Evolutionary conservation across 306 rosid species (phyloP).

Genomic region (Sicyos baderoa): DNA sequence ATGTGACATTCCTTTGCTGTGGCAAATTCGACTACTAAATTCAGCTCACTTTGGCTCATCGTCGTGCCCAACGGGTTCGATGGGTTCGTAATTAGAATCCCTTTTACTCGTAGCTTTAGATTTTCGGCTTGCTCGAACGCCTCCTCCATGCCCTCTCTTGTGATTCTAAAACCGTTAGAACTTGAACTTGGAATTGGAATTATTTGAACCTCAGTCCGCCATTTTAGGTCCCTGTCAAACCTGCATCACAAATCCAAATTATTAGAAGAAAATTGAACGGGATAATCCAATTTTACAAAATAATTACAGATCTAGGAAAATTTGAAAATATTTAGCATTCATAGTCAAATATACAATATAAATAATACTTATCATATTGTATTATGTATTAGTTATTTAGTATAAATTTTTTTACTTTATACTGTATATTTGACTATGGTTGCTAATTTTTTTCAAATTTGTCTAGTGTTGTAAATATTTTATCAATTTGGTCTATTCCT

Average conservation of each 20-base stretch:
- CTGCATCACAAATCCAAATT: conserved; percentile 28
- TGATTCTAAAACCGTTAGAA: conserved; percentile 66
- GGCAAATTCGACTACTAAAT: conserved; percentile 45
- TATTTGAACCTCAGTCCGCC: conserved; percentile 68
- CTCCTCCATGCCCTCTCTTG: conserved; percentile 39
- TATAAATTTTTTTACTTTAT: too few relatives aligned
- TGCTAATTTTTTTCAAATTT: too few relatives aligned
- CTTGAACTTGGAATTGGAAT: conserved; percentile 70
- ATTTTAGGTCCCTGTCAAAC: conserved; percentile 76
- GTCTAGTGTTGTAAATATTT: too few relatives aligned
- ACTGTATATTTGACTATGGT: too few relatives aligned
- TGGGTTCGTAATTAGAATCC: conserved; percentile 67
- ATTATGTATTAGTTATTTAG: too few relatives aligned
- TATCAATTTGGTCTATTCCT: too few relatives aligned
- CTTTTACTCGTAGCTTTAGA: conserved; percentile 50
- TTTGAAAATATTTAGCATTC: too few relatives aligned
- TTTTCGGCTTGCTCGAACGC: conserved; percentile 46
- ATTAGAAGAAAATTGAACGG: too few relatives aligned
- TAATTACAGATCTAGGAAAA: too few relatives aligned
- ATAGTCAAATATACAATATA: too few relatives aligned
- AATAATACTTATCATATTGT: too few relatives aligned
- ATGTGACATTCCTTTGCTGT: conserved; percentile 38
- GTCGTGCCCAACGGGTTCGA: conserved; percentile 84
- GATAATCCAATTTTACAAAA: too few relatives aligned
- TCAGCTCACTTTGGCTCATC: conserved; percentile 41